Evolutionary conservation across 1,139 yeast species (phyloP).

Genomic region (Nakaseomyces kungkrabaensis): DNA sequence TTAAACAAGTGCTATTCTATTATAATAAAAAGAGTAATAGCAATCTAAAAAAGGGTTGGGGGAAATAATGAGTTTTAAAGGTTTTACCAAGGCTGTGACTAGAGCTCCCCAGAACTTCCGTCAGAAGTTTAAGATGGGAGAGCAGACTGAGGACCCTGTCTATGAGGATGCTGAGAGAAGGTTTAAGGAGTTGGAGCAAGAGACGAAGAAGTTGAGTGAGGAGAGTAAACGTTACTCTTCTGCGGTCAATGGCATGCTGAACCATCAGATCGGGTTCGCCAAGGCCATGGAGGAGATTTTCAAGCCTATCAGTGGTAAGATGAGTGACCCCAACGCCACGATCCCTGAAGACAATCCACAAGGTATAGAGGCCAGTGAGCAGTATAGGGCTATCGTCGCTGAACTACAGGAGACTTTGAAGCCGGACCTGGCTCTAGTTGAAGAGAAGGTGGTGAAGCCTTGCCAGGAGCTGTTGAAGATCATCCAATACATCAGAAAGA

Average conservation of each 20-base stretch:
- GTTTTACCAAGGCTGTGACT: conserved; percentile 74
- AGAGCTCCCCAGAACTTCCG: conserved; percentile 79
- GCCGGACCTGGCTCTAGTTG: conserved; percentile 91
- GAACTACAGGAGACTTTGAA: conserved; percentile 77
- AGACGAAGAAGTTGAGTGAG: conserved; percentile 80
- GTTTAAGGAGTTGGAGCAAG: conserved; percentile 81
- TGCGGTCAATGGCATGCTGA: conserved; percentile 89
- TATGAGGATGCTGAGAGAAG: conserved; percentile 92
- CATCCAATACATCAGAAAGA: conserved; percentile 73
- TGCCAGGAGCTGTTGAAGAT: conserved; percentile 83
- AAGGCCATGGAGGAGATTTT: conserved; percentile 91
- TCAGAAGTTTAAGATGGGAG: conserved; percentile 79
- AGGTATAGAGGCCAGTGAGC: conserved; percentile 90
- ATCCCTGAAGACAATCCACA: conserved; percentile 92
- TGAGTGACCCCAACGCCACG: conserved; percentile 78
- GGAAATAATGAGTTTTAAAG: conserved; percentile 81
- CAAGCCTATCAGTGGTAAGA: conserved; percentile 88
- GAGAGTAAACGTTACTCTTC: conserved; percentile 83
- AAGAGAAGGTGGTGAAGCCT: conserved; percentile 79
- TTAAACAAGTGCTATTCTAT: too few species aligned
- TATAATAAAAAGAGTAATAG: too few species aligned
- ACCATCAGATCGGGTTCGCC: conserved; percentile 86
- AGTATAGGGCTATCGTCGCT: conserved; percentile 75
- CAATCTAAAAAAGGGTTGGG: too few species aligned
- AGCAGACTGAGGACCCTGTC: conserved; percentile 74